phyloP scores from a whole-genome alignment of 1,284 basidiomycete genomes.

The Coniophora puteana region DNA sequence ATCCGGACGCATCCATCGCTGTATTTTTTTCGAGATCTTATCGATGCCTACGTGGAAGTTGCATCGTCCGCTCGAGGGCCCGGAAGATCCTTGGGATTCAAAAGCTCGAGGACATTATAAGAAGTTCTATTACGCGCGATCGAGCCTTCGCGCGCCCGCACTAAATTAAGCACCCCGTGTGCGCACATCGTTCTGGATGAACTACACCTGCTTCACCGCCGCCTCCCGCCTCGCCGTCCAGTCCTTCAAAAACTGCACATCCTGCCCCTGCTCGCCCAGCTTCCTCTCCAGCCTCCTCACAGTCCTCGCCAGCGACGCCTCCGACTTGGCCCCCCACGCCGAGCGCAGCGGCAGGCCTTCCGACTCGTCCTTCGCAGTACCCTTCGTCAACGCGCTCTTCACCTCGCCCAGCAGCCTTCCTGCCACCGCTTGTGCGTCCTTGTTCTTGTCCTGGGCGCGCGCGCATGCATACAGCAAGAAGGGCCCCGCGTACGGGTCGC shows the following conservation, averaged over 20 bases:
- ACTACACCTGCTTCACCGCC: not conserved
- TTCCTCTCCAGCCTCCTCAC: slow-evolving; percentile 36
- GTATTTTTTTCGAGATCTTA: not conserved
- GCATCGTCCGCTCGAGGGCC: no score
- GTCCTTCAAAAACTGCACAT: slow-evolving; percentile 27
- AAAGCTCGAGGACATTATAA: no score
- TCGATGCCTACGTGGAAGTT: not conserved
- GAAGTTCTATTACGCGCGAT: no score
- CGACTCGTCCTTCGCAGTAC: slow-evolving; percentile 22
- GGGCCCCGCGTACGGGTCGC: no score
- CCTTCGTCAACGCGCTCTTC: slow-evolving; percentile 28
- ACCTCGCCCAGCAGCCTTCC: slow-evolving; percentile 42
- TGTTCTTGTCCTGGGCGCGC: slow-evolving; percentile 37
- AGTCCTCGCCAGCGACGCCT: slow-evolving; percentile 36
- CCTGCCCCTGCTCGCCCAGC: slow-evolving; percentile 24
- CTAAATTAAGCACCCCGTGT: no score
- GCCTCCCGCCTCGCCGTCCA: not conserved
- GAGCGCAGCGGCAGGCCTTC: slow-evolving; percentile 18
- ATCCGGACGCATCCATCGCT: not conserved
- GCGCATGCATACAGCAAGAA: slow-evolving; percentile 56
- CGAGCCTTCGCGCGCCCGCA: no score
- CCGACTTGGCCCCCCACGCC: slow-evolving; percentile 23
- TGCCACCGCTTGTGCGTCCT: slow-evolving; percentile 38
- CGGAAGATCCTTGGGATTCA: no score
- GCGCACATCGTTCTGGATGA: not conserved